Conservation (phyloP, 768 basidiomycete species). For the Podaxis sp. region DNA sequence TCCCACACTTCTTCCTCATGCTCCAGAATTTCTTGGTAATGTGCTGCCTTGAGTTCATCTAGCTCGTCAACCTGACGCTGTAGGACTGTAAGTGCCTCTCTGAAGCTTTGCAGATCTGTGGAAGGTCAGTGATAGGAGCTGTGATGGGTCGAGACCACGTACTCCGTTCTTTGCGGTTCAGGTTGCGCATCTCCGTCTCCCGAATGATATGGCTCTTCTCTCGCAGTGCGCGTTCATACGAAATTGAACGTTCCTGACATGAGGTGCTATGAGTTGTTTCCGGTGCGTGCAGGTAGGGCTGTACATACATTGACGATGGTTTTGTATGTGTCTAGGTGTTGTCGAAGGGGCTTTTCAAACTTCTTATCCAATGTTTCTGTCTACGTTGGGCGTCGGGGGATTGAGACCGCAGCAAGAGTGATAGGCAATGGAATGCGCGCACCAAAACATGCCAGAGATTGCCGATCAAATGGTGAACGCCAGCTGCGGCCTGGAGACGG, state of each 20-base stretch:
- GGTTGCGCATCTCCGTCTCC: constrained; percentile 79
- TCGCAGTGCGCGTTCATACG: constrained; percentile 78
- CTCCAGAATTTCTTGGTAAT: constrained; percentile 87
- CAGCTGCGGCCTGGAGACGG: constrained; percentile 80
- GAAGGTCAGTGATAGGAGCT: not conserved
- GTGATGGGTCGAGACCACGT: constrained; percentile 25
- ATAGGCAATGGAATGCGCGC: constrained; percentile 25
- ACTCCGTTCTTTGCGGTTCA: constrained; percentile 88
- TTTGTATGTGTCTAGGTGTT: constrained; percentile 80
- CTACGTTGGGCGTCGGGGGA: constrained; percentile 34
- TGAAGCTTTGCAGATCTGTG: constrained; percentile 83
- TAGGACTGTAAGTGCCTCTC: constrained; percentile 76
- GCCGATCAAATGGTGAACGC: constrained; percentile 86
- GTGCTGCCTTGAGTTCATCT: constrained; percentile 78
- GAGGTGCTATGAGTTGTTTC: constrained; percentile 5
- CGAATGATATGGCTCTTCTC: constrained; percentile 86
- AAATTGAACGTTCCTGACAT: constrained; percentile 73
- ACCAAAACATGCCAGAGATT: constrained; percentile 94
- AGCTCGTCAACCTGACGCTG: constrained; percentile 91
- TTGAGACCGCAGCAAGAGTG: constrained; percentile 4
- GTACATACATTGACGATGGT: constrained; percentile 59
- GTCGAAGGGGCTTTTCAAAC: constrained; percentile 87
- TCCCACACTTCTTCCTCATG: constrained; percentile 98
- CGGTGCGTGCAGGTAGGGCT: not conserved
- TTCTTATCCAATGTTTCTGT: constrained; percentile 83